Percentiles rank a stretch among this genome's conserved stretches.
Evolutionary conservation across 495 filamentous ascomycete genomes (phyloP).

Genomic region (Annulohypoxylon stygium): DNA sequence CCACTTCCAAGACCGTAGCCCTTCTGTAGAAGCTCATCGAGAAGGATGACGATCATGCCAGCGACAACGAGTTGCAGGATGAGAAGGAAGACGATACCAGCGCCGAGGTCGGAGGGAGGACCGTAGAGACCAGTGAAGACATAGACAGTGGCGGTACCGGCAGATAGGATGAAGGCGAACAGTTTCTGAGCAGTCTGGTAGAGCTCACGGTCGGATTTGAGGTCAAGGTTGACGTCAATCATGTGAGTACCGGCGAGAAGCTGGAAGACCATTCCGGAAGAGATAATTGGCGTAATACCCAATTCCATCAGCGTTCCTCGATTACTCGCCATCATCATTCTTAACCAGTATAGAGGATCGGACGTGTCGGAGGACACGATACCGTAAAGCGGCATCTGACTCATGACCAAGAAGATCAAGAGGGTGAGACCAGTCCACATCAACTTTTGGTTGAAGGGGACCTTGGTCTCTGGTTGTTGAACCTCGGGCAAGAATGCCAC

Average conservation of each 20-base stretch:
- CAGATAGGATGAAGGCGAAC: constrained; percentile 96
- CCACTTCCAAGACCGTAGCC: constrained; percentile 98
- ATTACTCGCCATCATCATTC: constrained; percentile 99
- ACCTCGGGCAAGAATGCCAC: constrained; percentile 99
- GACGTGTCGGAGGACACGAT: constrained; percentile 97
- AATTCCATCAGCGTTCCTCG: constrained; percentile 98
- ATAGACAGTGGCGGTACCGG: constrained; percentile 96
- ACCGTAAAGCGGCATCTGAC: constrained; percentile 97
- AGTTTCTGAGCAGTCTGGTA: constrained; percentile 99
- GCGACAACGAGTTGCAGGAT: constrained; percentile 97
- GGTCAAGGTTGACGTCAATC: constrained; percentile 99
- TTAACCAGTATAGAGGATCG: constrained; percentile 98
- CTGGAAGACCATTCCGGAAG: constrained; percentile 99
- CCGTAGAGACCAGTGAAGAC: constrained; percentile 99
- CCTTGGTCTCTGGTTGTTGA: constrained; percentile 94
- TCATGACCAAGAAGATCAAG: constrained; percentile 99
- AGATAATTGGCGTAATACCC: constrained; percentile 99
- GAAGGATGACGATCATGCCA: constrained; percentile 97
- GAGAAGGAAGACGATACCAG: constrained; percentile 96
- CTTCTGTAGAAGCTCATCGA: constrained; percentile 99
- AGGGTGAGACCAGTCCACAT: constrained; percentile 99
- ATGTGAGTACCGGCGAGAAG: constrained; percentile 99
- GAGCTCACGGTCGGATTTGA: constrained; percentile 98
- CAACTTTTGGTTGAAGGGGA: constrained; percentile 98
- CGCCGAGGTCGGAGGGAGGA: constrained; percentile 93